Evolutionary conservation across 1,284 basidiomycete genomes (phyloP), one percentile per base, ranked within the genome.

Genomic region (Rhodotorula sp.): DNA sequence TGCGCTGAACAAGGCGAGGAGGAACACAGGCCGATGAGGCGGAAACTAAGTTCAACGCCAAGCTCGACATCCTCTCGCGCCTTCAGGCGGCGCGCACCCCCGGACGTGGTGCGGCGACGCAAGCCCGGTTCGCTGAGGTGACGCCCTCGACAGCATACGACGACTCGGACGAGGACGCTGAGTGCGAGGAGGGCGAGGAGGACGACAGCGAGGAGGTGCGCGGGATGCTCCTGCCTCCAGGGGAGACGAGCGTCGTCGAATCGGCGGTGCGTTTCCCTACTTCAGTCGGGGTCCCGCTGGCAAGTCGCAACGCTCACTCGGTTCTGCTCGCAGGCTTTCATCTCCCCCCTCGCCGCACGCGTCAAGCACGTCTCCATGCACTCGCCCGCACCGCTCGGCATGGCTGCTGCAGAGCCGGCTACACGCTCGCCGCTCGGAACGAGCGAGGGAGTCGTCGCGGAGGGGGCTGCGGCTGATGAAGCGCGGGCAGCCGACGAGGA

Each of bases 61-160:
- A 76, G 60, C 70, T 76, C 60, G 75, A 76, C 64, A 76, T 76
- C 57, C 61, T 76, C 22, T 72, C 72, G 15, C 67, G 75, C 25
- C 48, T 73, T 2, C 59, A 75, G 32, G 66, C 68, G 3, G 69
- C 71, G 22, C 64, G 67, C n/a, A 67, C 71, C 13, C 65, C 66
- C 48, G 67, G 50, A 8, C 72, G 66, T 3, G 58, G 34, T n/a
- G 46, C 44, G 13, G 17, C 15, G 7, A 59, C 39, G 10, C n/a
- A n/a, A n/a, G 39, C 17, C 17, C 37, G 63, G 9, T 41, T 50
- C 44, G 36, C 41, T 21, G 37, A 46, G 37, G n/a, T 64, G 9
- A 69, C 71, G 34, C 55, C 61, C 1, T 72, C 67, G 27, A 66
- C 67, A 12, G 54, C 48, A 29, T 73, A 68, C 51, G 74, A 71